Conservation (phyloP, 257 asterid species). For the Rhazya stricta region DNA sequence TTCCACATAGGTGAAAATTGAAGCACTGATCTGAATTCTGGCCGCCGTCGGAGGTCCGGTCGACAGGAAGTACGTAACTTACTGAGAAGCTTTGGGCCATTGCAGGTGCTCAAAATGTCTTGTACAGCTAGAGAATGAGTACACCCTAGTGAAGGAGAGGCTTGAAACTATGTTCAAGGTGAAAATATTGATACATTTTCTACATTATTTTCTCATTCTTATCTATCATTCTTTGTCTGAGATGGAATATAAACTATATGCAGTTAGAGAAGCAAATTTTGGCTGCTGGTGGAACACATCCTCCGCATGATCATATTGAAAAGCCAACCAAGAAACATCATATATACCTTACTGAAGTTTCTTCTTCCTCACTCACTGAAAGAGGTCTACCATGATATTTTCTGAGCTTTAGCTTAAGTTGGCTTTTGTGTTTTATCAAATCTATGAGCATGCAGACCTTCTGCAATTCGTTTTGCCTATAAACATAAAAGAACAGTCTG, state of each 20-base stretch:
- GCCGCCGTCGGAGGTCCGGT: no score
- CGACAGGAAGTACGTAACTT: no score
- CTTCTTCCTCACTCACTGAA: not conserved
- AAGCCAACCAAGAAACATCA: not conserved
- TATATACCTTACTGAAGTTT: not conserved
- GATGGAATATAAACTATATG: not conserved
- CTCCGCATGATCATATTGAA: conserved; percentile 14
- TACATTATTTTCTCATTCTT: not conserved
- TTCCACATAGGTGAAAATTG: no score
- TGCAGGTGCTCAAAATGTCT: conserved; percentile 68
- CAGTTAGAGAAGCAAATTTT: conserved; percentile 38
- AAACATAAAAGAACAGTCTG: not conserved
- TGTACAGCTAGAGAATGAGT: conserved; percentile 61
- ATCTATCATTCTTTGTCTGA: not conserved
- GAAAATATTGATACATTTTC: no score
- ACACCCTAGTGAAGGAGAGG: conserved; percentile 59
- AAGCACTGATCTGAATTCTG: no score
- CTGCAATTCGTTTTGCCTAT: not conserved
- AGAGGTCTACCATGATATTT: conserved; percentile 8
- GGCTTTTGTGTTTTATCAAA: not conserved
- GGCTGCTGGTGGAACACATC: conserved; percentile 38
- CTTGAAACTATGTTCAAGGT: conserved; percentile 72
- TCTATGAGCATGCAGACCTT: not conserved
- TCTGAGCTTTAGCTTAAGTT: conserved; percentile 10
- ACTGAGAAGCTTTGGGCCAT: not conserved